Evolutionary conservation across 345 rosid genomes (phyloP).

Genomic region (Abelmoschus esculentus): DNA sequence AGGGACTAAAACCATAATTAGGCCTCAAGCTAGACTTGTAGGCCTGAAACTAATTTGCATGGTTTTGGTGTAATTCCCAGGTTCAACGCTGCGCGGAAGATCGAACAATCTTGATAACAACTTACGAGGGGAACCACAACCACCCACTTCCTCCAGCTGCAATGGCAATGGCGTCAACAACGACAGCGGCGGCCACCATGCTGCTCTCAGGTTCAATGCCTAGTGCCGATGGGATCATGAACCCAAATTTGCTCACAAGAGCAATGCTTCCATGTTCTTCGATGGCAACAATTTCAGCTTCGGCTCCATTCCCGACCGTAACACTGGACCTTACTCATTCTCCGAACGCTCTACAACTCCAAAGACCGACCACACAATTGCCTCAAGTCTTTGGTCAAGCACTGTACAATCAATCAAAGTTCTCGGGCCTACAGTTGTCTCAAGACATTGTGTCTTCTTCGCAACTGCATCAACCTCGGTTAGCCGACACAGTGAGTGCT

Average conservation of each 20-base stretch:
- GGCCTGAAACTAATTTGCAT: neutral
- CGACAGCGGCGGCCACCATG: conserved; percentile 82
- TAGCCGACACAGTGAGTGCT: conserved; percentile 20
- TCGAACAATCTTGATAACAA: conserved; percentile 68
- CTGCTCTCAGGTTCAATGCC: conserved; percentile 91
- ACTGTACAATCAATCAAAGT: conserved; percentile 75
- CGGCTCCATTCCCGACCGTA: conserved; percentile 92
- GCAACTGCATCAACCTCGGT: conserved; percentile 32
- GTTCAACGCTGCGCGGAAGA: conserved; percentile 98
- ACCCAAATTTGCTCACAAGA: conserved; percentile 71
- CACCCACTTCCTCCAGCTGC: conserved; percentile 96
- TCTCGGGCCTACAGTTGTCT: conserved; percentile 80
- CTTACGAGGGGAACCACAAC: conserved; percentile 91
- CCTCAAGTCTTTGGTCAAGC: conserved; percentile 67
- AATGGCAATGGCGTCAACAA: conserved; percentile 91
- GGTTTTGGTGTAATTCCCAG: conserved; percentile 18
- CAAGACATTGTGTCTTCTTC: conserved; percentile 35
- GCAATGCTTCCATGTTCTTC: conserved; percentile 84
- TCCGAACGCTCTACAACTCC: conserved; percentile 51
- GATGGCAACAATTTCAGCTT: conserved; percentile 94
- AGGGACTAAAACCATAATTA: no score
- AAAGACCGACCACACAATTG: conserved; percentile 35
- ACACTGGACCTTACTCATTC: conserved; percentile 85
- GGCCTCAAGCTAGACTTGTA: neutral
- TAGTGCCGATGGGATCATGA: conserved; percentile 80